Evolutionary conservation across 352 stramenopile genomes (phyloP).

Genomic region (Phytopythium boreale): DNA sequence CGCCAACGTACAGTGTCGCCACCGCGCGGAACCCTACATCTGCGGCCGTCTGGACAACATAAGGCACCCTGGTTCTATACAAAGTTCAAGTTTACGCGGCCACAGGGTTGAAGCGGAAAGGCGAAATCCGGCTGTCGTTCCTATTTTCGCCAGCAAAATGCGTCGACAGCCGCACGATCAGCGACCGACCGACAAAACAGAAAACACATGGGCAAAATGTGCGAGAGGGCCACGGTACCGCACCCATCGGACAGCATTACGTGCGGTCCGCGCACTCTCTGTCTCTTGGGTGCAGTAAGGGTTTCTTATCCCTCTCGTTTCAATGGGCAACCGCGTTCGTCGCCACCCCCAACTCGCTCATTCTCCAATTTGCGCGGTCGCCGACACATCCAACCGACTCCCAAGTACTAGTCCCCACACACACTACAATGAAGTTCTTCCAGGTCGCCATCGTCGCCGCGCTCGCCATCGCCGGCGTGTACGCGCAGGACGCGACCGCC

Average conservation of each 20-base stretch:
- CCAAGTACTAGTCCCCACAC: background rate
- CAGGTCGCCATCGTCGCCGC: slow-evolving; percentile 6
- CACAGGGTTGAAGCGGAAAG: background rate
- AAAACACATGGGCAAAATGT: background rate
- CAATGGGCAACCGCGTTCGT: too few relatives aligned
- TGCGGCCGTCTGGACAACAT: background rate
- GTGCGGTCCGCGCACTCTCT: background rate
- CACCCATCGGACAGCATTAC: background rate
- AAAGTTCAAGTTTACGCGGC: background rate
- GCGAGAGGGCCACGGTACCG: background rate
- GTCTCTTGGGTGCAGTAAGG: background rate
- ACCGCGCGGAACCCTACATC: background rate
- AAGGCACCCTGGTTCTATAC: background rate
- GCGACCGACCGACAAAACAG: background rate
- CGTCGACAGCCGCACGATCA: background rate
- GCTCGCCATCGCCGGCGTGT: slow-evolving; percentile 4
- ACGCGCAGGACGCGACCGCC: background rate
- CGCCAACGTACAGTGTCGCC: background rate
- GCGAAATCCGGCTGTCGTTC: background rate
- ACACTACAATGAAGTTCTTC: slow-evolving; percentile 7
- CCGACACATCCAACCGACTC: slow-evolving; percentile 1
- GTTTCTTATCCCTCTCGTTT: background rate
- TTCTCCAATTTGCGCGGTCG: slow-evolving; percentile 2
- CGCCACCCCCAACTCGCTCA: background rate
- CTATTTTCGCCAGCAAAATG: background rate